A percentile compares a stretch with the other conserved stretches of the same genome.
Evolutionary conservation across 805 yeast species (phyloP).

Genomic region (Lachancea cidri): DNA sequence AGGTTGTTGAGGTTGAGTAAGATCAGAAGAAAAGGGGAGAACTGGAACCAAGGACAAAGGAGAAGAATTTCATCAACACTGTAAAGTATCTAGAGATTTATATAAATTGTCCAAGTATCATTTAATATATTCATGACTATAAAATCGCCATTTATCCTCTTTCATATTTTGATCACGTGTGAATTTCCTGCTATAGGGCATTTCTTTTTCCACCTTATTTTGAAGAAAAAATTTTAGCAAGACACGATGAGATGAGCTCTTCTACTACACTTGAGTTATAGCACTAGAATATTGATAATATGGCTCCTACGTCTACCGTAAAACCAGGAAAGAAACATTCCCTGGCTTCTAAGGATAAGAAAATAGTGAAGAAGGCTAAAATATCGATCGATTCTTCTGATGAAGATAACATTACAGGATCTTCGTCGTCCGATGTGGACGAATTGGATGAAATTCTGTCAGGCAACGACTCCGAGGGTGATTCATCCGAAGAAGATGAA

Average conservation of each 20-base stretch:
- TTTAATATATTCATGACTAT: no score
- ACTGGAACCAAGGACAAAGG: no score
- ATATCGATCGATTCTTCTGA: slow-evolving; percentile 32
- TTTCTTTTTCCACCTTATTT: neutral
- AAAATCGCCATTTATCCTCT: no score
- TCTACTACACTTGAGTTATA: neutral
- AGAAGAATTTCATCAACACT: no score
- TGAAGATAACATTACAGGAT: slow-evolving; percentile 18
- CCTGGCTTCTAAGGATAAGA: slow-evolving; percentile 11
- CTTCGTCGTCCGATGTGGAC: slow-evolving; percentile 2
- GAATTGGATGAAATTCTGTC: slow-evolving; percentile 11
- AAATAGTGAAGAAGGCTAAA: slow-evolving; percentile 28
- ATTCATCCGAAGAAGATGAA: slow-evolving; percentile 10
- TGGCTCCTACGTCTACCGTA: slow-evolving; percentile 17
- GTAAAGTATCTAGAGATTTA: no score
- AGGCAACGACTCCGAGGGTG: no score
- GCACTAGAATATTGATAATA: slow-evolving; percentile 1
- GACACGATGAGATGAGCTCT: slow-evolving; percentile 6
- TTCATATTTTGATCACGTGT: no score
- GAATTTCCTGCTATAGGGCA: no score
- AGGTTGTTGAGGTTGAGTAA: no score
- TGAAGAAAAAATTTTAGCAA: slow-evolving; percentile 7
- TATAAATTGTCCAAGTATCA: no score
- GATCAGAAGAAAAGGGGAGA: no score
- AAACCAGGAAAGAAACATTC: slow-evolving; percentile 13